phyloP scores from a whole-genome alignment of 2,329 filamentous ascomycete genomes.

The Aspergillus hortae region DNA sequence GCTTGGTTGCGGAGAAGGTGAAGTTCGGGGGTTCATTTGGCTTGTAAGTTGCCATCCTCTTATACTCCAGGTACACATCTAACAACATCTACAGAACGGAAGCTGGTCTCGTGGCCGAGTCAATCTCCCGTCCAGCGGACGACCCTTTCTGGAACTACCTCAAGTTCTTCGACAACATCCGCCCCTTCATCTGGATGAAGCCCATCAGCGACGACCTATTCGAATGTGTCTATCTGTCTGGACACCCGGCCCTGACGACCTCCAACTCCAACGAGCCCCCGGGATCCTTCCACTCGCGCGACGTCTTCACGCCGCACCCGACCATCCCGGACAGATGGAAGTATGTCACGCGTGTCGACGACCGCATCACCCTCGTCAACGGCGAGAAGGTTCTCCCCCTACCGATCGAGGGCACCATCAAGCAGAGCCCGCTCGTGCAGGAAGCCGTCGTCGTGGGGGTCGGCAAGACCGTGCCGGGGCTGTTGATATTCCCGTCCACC shows the following conservation, averaged over 20 bases:
- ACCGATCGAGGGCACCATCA: constrained; percentile 30
- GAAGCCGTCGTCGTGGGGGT: constrained; percentile 32
- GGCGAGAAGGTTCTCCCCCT: constrained; percentile 34
- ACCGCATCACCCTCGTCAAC: constrained; percentile 30
- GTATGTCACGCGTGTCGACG: constrained; percentile 30
- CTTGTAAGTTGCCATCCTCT: constrained; percentile 26
- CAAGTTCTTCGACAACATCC: constrained; percentile 36
- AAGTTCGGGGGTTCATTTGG: constrained; percentile 41
- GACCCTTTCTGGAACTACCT: constrained; percentile 45
- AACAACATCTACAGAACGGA: constrained; percentile 35
- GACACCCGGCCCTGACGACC: constrained; percentile 28
- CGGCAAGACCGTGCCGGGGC: constrained; percentile 22
- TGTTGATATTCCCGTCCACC: constrained; percentile 26
- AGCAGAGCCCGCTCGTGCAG: constrained; percentile 27
- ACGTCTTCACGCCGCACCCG: constrained; percentile 31
- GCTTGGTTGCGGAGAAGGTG: constrained; percentile 35
- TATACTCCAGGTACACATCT: no score
- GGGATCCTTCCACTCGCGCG: constrained; percentile 31
- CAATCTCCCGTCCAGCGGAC: constrained; percentile 34
- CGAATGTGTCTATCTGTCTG: constrained; percentile 30
- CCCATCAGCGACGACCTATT: constrained; percentile 24
- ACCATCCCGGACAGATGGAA: constrained; percentile 30
- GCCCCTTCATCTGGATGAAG: constrained; percentile 37
- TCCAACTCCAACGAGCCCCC: constrained; percentile 32
- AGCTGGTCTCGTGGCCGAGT: constrained; percentile 43